These are phyloP conservation scores for Rhinocladiella similis DNA, from an alignment of 2,329 filamentous ascomycete genomes.

Conservation along the genomic window DNA sequence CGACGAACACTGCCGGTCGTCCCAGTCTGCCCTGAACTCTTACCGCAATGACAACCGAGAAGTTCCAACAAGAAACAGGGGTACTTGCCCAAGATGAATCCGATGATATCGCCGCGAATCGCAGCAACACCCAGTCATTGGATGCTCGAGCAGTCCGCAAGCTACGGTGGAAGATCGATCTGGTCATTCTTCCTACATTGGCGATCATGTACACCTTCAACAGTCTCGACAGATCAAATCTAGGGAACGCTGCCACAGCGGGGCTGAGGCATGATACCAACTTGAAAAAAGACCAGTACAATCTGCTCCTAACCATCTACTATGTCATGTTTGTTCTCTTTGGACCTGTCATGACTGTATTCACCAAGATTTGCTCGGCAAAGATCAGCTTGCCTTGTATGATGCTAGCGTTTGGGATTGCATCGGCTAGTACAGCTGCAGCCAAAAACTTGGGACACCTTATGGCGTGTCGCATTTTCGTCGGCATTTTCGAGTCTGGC, in stretches of 20 bases:
- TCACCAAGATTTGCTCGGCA: conserved; percentile 67
- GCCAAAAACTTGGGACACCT: conserved; percentile 56
- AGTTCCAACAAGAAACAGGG: neutral
- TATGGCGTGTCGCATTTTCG: conserved; percentile 66
- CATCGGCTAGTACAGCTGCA: conserved; percentile 54
- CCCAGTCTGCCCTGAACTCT: too few relatives aligned
- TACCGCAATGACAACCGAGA: neutral
- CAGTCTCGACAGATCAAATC: conserved; percentile 3
- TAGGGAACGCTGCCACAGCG: conserved; percentile 3
- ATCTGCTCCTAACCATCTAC: conserved; percentile 6
- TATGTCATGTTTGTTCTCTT: conserved; percentile 3
- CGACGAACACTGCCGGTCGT: too few relatives aligned
- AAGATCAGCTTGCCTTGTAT: conserved; percentile 60
- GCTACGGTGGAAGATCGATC: conserved; percentile 2
- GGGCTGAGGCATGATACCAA: conserved; percentile 1
- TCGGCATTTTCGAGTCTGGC: conserved; percentile 66
- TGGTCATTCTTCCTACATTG: conserved; percentile 3
- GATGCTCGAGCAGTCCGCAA: neutral
- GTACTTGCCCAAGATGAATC: neutral
- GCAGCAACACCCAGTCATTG: neutral
- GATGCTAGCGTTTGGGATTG: conserved; percentile 67
- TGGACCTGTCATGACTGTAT: conserved; percentile 59
- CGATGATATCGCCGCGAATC: neutral
- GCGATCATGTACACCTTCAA: conserved; percentile 7
- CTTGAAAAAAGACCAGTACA: conserved; percentile 7